Base-by-base conservation (phyloP, 225 moss, liverwort and hornwort species). In the Ulota crispa region DNA sequence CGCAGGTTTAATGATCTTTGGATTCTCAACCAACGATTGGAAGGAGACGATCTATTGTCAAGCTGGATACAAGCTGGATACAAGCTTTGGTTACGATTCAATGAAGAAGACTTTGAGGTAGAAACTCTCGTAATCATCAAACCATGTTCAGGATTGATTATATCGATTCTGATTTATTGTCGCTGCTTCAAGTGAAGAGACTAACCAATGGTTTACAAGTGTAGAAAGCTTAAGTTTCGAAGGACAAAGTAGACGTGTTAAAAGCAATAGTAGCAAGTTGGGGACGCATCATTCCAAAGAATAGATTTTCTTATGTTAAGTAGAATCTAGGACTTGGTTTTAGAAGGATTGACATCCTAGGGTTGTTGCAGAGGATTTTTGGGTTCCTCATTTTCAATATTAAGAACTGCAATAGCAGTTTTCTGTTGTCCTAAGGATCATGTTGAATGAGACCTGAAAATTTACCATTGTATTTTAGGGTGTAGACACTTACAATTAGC, bases 1-100 rank as follows among this genome's bases (percentile, higher is more conserved):
- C 76, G 79, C 82, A 87, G 87, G 61, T 85, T 56, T 56, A 24
- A 47, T 80, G 79, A 41, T 27, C 37, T 52, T 53, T 41, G 31
- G 70, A 45, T 47, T 39, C 23, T 78, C 53, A 52, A 45, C 13
- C 23, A 79, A 9, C 66, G 34, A 31, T 61, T 77, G 67, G 68
- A 59, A 9, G 20, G 76, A 18, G 26, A 63, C 34, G 68, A 36
- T 77, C 14, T 24, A 20, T 28, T 45, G 14, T 28, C 13, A 27
- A 62, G 27, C 72, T 43, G 68, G 41, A 75, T 45, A 20, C 13
- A 27, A 62, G 27, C 72, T 43, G 68, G 41, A 75, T 45, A 20
- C 60, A 77, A 65, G 65, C 61, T 36, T 69, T 13, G 0, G 57
- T 45, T 3, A 9, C 0, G 9, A 32, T 30, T 59, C 45, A 18